These are phyloP conservation scores for Solioccasus polychromus DNA, from an alignment of 768 basidiomycete genomes.

Conservation along the genomic window DNA sequence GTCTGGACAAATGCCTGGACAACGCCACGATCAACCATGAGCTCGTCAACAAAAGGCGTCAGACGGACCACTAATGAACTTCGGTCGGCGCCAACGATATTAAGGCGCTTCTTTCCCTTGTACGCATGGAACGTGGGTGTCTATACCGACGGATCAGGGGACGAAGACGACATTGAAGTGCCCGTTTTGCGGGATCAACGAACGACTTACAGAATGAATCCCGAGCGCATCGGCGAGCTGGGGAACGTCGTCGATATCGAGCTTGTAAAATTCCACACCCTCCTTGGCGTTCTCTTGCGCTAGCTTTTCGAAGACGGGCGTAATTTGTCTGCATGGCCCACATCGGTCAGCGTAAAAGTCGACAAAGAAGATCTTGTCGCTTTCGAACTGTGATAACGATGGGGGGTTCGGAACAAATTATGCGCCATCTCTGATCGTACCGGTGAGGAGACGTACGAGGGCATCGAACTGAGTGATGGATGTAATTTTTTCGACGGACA, in stretches of 20 bases:
- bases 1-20: not conserved
- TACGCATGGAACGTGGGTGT: slow-evolving; percentile 20
- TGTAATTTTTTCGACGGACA: not conserved
- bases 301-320: slow-evolving; percentile 11
- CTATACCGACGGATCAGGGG: too few species aligned
- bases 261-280: slow-evolving; percentile 61
- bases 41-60: too few species aligned
- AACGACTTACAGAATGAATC: slow-evolving; percentile 49
- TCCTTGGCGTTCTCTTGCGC: slow-evolving; percentile 3
- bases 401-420: too few species aligned
- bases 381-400: not conserved
- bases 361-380: slow-evolving; percentile 9
- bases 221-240: slow-evolving; percentile 50
- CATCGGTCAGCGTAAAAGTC: slow-evolving; percentile 24
- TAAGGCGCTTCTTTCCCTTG: not conserved
- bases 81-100: not conserved
- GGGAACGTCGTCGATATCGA: slow-evolving; percentile 59
- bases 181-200: too few species aligned
- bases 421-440: not conserved
- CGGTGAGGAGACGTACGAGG: slow-evolving; percentile 6
- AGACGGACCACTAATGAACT: not conserved
- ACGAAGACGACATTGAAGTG: too few species aligned
- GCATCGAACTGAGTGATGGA: not conserved
- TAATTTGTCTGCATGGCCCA: slow-evolving; percentile 16
- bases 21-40: too few species aligned